phyloP scores from a whole-genome alignment of 805 yeast genomes.

The Torulaspora quercuum region DNA sequence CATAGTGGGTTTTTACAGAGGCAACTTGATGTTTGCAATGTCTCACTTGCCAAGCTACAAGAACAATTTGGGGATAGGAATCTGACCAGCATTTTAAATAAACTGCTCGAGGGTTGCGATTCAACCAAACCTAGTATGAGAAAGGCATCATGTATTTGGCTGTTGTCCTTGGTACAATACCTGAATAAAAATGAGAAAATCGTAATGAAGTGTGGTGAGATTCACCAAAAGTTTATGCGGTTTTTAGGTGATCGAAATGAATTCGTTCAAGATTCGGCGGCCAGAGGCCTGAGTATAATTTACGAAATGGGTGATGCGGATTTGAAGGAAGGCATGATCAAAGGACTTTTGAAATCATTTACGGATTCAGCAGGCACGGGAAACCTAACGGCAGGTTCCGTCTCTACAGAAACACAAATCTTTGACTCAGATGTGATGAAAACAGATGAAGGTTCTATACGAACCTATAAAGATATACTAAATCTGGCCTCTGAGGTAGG shows the following conservation, averaged over 20 bases:
- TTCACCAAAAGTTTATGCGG: slow-evolving; percentile 73
- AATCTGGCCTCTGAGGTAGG: slow-evolving; percentile 91
- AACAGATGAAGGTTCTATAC: slow-evolving; percentile 80
- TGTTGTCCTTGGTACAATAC: slow-evolving; percentile 73
- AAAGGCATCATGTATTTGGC: slow-evolving; percentile 80
- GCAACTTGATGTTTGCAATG: slow-evolving; percentile 52
- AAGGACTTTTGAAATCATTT: slow-evolving; percentile 69
- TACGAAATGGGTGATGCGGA: slow-evolving; percentile 72
- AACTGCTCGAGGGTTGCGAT: slow-evolving; percentile 50
- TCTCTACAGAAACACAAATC: slow-evolving; percentile 74
- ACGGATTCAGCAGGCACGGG: slow-evolving; percentile 55
- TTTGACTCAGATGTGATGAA: slow-evolving; percentile 79
- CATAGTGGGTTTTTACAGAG: slow-evolving; percentile 51
- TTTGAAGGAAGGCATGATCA: slow-evolving; percentile 68
- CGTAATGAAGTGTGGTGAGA: slow-evolving; percentile 46
- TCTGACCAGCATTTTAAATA: slow-evolving; percentile 40
- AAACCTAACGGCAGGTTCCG: slow-evolving; percentile 56
- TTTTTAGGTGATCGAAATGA: slow-evolving; percentile 82
- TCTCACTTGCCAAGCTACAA: slow-evolving; percentile 13
- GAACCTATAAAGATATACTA: slow-evolving; percentile 87
- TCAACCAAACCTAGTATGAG: slow-evolving; percentile 71
- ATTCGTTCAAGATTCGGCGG: slow-evolving; percentile 85
- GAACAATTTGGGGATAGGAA: slow-evolving; percentile 20
- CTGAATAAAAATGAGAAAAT: slow-evolving; percentile 51
- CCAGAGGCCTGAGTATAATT: slow-evolving; percentile 78